phyloP scores from a whole-genome alignment of 257 asterid species.

The Osmanthus fragrans region DNA sequence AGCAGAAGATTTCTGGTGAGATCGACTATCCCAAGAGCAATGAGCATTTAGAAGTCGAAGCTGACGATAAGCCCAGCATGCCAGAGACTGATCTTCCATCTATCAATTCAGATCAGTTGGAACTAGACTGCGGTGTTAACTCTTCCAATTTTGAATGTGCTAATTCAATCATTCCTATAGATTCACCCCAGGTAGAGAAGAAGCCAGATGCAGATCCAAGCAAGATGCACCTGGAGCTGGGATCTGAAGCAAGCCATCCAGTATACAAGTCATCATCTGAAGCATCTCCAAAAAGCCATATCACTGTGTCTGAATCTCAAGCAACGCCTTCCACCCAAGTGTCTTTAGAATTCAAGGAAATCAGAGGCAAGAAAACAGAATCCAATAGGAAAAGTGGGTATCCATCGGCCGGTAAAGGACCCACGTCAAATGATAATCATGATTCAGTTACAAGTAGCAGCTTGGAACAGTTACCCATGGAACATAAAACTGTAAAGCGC shows the following conservation, averaged over 20 bases:
- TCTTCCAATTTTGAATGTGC: constrained; percentile 24
- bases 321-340: constrained; percentile 77
- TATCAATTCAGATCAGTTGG: constrained; percentile 33
- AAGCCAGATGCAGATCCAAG: constrained; percentile 42
- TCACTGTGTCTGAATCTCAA: constrained; percentile 62
- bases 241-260: constrained; percentile 40
- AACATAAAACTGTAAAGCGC: constrained; percentile 60
- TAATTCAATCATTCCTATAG: constrained; percentile 26
- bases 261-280: constrained; percentile 55
- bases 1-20: constrained; percentile 36
- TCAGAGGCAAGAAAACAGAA: constrained; percentile 50
- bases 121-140: constrained; percentile 29
- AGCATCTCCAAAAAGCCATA: constrained; percentile 76
- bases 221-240: constrained; percentile 38
- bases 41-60: constrained; percentile 40
- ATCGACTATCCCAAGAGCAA: constrained; percentile 29
- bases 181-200: constrained; percentile 38
- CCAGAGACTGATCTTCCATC: constrained; percentile 36
- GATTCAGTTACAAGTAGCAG: constrained; percentile 54
- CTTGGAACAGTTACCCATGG: constrained; percentile 59
- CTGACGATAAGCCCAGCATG: constrained; percentile 31
- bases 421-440: constrained; percentile 37
- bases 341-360: constrained; percentile 53
- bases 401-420: constrained; percentile 37
- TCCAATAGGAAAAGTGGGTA: constrained; percentile 49